Percentiles rank a stretch among this genome's conserved stretches.
Evolutionary conservation across 1,284 basidiomycete genomes (phyloP).

Genomic region (Ustilago trichophora): DNA sequence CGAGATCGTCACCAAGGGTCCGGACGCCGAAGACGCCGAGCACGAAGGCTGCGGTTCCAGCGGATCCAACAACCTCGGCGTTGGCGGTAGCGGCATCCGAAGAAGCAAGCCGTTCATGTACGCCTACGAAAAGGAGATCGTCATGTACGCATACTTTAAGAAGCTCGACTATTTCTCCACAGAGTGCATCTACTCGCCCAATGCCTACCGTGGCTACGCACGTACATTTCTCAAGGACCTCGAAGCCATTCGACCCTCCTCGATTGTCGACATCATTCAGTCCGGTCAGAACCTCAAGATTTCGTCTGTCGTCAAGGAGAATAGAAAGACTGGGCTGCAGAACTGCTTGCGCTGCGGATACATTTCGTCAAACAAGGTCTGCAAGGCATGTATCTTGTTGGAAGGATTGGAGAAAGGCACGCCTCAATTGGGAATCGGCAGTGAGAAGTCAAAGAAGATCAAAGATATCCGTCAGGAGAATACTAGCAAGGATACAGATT

Average conservation of each 20-base stretch:
- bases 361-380: constrained; percentile 62
- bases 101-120: constrained; percentile 98
- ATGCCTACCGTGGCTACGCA: constrained; percentile 95
- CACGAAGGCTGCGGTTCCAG: constrained; percentile 66
- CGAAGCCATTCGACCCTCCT: constrained; percentile 88
- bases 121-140: constrained; percentile 99
- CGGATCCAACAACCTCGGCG: constrained; percentile 31
- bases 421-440: constrained; percentile 59
- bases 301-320: constrained; percentile 40
- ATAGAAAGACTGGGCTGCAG: constrained; percentile 53
- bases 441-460: constrained; percentile 51
- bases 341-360: constrained; percentile 63
- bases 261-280: constrained; percentile 94
- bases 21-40: constrained; percentile 40
- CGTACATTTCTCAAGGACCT: constrained; percentile 93
- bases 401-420: constrained; percentile 63
- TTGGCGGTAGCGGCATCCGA: constrained; percentile 86
- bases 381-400: constrained; percentile 66
- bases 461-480: constrained; percentile 33
- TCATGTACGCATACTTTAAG: constrained; percentile 99
- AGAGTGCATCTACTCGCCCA: constrained; percentile 97
- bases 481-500: constrained; percentile 2
- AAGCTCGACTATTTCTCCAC: constrained; percentile 96
- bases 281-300: constrained; percentile 60
- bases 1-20: constrained; percentile 74